Evolutionary conservation across 768 basidiomycete genomes (phyloP), one percentile per base, ranked within the genome.

Genomic region (Lactifluus pinguis): DNA sequence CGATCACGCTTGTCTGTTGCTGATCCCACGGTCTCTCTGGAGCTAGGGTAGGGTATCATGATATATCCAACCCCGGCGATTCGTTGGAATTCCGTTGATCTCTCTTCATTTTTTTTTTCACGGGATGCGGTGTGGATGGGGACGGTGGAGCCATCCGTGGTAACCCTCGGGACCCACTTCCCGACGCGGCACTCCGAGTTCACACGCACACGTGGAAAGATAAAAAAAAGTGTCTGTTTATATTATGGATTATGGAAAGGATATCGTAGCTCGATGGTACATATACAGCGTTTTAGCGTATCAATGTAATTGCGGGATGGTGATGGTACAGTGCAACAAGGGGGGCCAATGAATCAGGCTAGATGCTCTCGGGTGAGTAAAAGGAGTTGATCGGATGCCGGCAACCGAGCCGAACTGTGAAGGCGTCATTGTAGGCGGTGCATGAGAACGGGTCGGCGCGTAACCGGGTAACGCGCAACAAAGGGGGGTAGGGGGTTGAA

Each of bases 291-390:
- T 53, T 25, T 42, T 62, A 62, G 57, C 52, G 61, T 62, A 62
- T 53, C 56, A 49, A 62, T 62, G 21, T 47, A 51, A 48, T 41
- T 62, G 61, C n/a, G 38, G 55, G 61, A 62, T 62, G 61, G 57
- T 62, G 34, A 29, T 62, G 48, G 52, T 62, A 62, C 61, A 62
- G 52, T 62, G 61, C 61, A 62, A 51, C 42, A 56, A 55, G 61
- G 52, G 61, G 52, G 50, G 45, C 38, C 36, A 14, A 62, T 62
- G 61, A 38, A 52, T 45, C 45, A 62, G 52, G n/a, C 56, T n/a
- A 62, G 39, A 57, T 58, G 52, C 61, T 58, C 38, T 38, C 61
- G n/a, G 58, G 25, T 56, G 61, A 57, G 57, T 42, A 62, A 49
- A 57, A 57, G 56, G 56, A 53, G 56, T 36, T 58, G 57, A 54